These are phyloP conservation scores for Tetraselmis striata DNA, from an alignment of 139 green algal genomes.

Conservation along the genomic window DNA sequence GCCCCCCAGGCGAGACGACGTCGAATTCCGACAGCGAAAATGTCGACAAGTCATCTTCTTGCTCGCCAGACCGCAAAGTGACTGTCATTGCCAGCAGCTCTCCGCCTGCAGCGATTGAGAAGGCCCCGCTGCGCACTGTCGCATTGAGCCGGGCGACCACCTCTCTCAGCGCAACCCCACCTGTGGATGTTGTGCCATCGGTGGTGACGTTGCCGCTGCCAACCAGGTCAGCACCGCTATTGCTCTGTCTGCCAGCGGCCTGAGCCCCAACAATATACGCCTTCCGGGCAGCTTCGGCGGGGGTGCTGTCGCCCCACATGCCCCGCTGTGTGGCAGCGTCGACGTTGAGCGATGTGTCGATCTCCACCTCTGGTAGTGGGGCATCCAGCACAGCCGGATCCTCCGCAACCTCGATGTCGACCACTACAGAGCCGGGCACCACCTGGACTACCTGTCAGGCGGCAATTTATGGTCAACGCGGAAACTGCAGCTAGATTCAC, in stretches of 20 bases:
- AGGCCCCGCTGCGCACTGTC: neutral
- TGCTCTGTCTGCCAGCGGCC: too few relatives aligned
- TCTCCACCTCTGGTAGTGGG: neutral
- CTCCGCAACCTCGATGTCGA: neutral
- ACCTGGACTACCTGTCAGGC: neutral
- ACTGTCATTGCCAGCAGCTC: neutral
- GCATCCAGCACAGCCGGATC: constrained; percentile 5
- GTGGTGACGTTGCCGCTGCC: too few relatives aligned
- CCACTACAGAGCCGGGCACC: neutral
- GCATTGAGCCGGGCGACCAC: neutral
- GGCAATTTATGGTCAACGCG: neutral
- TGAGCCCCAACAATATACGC: too few relatives aligned
- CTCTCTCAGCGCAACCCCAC: neutral
- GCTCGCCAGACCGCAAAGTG: neutral
- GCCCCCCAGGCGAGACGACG: too few relatives aligned
- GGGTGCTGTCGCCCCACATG: neutral
- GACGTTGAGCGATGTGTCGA: constrained; percentile 2
- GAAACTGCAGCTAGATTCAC: too few relatives aligned
- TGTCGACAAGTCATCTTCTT: neutral
- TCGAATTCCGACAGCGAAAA: neutral
- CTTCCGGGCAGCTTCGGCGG: neutral
- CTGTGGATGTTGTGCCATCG: too few relatives aligned
- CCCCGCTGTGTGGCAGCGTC: neutral
- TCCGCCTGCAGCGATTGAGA: neutral
- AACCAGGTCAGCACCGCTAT: too few relatives aligned